phyloP scores from a whole-genome alignment of 2,329 filamentous ascomycete genomes.

The Claviceps purpurea region DNA sequence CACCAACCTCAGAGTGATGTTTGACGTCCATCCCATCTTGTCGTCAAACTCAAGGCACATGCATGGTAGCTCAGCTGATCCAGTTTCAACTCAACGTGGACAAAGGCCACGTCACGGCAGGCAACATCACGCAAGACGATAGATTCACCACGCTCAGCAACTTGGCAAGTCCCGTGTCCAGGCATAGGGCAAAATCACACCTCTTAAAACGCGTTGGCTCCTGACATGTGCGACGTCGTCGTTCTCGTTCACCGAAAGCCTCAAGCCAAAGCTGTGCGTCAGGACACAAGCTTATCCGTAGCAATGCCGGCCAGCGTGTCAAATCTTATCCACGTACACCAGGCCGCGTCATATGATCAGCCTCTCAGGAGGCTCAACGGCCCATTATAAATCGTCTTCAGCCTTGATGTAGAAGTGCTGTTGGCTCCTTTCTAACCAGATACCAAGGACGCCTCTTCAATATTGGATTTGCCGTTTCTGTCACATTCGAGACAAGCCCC shows the following conservation, averaged over 20 bases:
- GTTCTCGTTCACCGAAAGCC: conserved; percentile 3
- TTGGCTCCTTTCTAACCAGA: background rate
- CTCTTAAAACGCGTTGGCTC: conserved; percentile 4
- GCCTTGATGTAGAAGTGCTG: background rate
- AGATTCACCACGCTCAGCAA: background rate
- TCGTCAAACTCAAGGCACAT: background rate
- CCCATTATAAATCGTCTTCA: background rate
- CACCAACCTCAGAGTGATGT: background rate
- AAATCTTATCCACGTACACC: background rate
- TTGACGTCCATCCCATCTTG: background rate
- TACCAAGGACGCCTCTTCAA: background rate
- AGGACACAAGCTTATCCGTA: background rate
- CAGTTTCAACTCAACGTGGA: background rate
- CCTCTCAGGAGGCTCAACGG: background rate
- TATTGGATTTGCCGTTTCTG: background rate
- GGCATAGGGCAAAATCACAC: background rate
- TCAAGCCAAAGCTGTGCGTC: background rate
- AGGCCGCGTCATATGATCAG: background rate
- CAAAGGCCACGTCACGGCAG: background rate
- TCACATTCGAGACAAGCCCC: background rate
- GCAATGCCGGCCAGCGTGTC: background rate
- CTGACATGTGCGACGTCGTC: conserved; percentile 10
- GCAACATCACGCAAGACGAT: background rate
- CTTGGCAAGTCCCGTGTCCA: background rate
- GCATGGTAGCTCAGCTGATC: background rate